Base-by-base conservation (phyloP, 352 stramenopile species). In the Ophiocytium majus region DNA sequence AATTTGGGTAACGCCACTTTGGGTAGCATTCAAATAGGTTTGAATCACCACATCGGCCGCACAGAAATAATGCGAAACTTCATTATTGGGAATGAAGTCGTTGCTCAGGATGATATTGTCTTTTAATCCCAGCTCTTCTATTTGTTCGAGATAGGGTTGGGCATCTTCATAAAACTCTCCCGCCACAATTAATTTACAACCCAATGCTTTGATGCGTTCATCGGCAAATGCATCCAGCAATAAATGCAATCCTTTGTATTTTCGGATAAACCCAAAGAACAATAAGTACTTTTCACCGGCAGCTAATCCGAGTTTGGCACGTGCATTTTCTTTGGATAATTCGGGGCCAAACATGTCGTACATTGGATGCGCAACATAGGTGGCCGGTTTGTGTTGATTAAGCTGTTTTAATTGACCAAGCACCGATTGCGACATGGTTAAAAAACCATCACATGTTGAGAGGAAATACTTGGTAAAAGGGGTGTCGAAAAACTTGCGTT, bases 121-220 rank as follows among this genome's bases (percentile, higher is more conserved):
- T 28, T 71, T 71, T 71, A 71, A 71, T 23, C 28, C 28, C 19
- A 23, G 57, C 28, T 71, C 28, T 23, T 23, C 57, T 71, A 71
- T 71, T 28, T 23, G 57, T 23, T 71, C 57, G 19, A 71, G 28
- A 71, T 71, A 71, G 19, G 57, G 57, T 71, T 71, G 57, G 23
- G 23, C 28, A 71, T 71, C 57, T 71, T 71, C 57, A 71, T 71
- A 71, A 71, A 71, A 71, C 57, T 71, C 57, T 23, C 57, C 57
- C 19, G 57, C 57, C 57, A 71, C 57, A 23, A 71, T 23, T 23
- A 71, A 28, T 71, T 71, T 71, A 28, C 23, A 23, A 28, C 28
- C 28, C 19, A 23, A 28, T 71, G 23, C 28, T 71, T 71, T 71
- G 57, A 71, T 71, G 19, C 28, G 57, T 71, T 71, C 57, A 28